Percentiles rank a stretch among this genome's conserved stretches.
phyloP scores from a whole-genome alignment of 2,329 filamentous ascomycete genomes.

The Drechslerella coelobrocha region DNA sequence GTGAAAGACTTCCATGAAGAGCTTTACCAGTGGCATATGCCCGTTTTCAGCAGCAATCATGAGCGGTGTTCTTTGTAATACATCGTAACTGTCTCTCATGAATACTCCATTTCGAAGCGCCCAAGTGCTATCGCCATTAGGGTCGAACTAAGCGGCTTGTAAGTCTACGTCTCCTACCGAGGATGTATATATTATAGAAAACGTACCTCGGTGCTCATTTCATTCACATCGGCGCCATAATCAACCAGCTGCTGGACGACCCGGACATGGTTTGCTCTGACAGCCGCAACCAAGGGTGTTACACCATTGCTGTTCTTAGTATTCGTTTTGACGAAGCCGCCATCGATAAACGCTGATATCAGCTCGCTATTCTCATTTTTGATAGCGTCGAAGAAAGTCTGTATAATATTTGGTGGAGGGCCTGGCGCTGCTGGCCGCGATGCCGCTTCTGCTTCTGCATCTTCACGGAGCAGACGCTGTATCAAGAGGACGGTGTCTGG shows the following conservation, averaged over 20 bases:
- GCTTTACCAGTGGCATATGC: constrained; percentile 44
- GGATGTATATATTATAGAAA: neutral
- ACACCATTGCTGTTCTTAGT: constrained; percentile 26
- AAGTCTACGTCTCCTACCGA: neutral
- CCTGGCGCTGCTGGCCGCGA: neutral
- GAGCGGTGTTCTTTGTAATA: constrained; percentile 28
- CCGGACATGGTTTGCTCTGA: constrained; percentile 38
- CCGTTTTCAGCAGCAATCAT: constrained; percentile 47
- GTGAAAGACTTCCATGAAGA: constrained; percentile 46
- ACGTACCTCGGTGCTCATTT: constrained; percentile 32
- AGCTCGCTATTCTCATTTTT: constrained; percentile 45
- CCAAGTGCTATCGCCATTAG: neutral
- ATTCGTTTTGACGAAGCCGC: constrained; percentile 29
- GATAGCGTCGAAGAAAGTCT: constrained; percentile 40
- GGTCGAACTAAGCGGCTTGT: neutral
- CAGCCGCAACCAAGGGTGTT: constrained; percentile 39
- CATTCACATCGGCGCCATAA: constrained; percentile 43
- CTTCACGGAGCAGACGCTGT: constrained; percentile 34
- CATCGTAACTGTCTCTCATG: constrained; percentile 16
- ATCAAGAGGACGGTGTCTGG: constrained; percentile 41
- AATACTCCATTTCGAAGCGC: constrained; percentile 16
- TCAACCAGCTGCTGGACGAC: constrained; percentile 48
- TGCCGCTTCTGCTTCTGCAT: constrained; percentile 29
- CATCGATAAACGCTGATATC: constrained; percentile 44
- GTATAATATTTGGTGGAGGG: constrained; percentile 21